Base-by-base conservation (phyloP, 768 basidiomycete genomes). In the Saitozyma podzolica region DNA sequence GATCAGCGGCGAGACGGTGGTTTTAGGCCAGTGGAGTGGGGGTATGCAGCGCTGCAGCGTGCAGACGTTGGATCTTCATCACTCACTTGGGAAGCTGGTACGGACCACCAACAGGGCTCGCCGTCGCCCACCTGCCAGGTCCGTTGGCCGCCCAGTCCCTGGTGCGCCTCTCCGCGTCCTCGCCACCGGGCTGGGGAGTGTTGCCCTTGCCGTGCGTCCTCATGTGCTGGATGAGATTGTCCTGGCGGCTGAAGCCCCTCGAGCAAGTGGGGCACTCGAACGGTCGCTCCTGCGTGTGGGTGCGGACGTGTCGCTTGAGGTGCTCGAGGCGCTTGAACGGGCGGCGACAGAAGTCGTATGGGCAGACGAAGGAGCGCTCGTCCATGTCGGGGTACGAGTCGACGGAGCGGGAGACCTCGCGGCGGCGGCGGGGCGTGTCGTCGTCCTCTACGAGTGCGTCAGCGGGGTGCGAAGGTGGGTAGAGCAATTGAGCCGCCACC, bases 251-350 rank as follows among this genome's bases (percentile, higher is more conserved):
- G 80, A 96, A 96, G 63, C 85, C 84, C 83, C 91, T 91, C 72
- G 83, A 82, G 78, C 92, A 95, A 29, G 82, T 80, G 50, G 84
- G 81, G 75, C 92, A 93, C 58, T 83, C 82, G 79, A 86, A 94
- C 0, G 92, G 92, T 45, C 88, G 82, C 78, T 94, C 92, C 85
- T 90, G 85, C 37, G 91, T 93, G 75, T 95, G 92, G 9, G 91
- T 92, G 62, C 91, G 84, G 40, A 92, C 80, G 78, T 95, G 92
- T 50, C 92, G 81, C 80, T 90, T 90, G 68, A 94, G 84, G 75
- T 95, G 92, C 74, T 95, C 92, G 9, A 89, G 88, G 10, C 92
- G 86, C 83, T 92, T 93, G 85, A 94, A 95, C 68, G 89, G 81
- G 65, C 89, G 83, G 3, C 89, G 86, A 73, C 92, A 96, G 13